Base-by-base conservation (phyloP, 2,329 filamentous ascomycete genomes). In the Paecilomyces dactylethromorphus region DNA sequence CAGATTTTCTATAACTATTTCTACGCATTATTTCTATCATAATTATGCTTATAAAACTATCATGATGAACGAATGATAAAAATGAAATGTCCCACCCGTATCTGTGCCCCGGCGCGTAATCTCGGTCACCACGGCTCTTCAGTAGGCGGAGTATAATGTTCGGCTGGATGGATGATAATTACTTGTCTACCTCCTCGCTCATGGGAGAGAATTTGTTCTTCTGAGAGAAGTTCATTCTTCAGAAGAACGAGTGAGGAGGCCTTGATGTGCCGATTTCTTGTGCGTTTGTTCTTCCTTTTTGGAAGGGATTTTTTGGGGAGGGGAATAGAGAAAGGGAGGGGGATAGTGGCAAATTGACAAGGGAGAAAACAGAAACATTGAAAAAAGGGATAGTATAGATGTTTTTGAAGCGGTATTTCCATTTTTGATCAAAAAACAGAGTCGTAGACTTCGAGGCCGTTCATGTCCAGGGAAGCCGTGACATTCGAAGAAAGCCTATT, bases 81-180 rank as follows among this genome's bases (percentile, higher is more conserved):
- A 49, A 59, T 39, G 21, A 59, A 56, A 74, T 87, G 83, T 87
- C 73, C 77, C 79, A 76, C 83, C 84, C 83, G 84, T 87, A 87
- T 87, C 84, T 87, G 85, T 87, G 83, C 84, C 83, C 78, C 76
- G 76, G 81, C 76, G 78, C 76, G 80, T 78, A 74, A 76, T 71
- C 82, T 85, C 78, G 76, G 81, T 77, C 76, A 77, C 78, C 77
- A 80, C 81, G 84, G 83, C 84, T 86, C 84, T 84, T 86, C 82
- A 84, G 79, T 76, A 83, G 82, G 81, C 77, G 72, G 66, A 56
- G 59, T 66, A 63, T 66, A 60, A 71, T 73, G 62, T 71, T 73
- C 73, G 66, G 75, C 78, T 69, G 63, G 70, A 70, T 65, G 65
- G 66, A 68, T 66, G 64, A 68, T 65, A 59, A 50, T 63, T 68